These are phyloP conservation scores for Eucalyptus melliodora DNA, from an alignment of 345 rosid species.

Conservation along the genomic window DNA sequence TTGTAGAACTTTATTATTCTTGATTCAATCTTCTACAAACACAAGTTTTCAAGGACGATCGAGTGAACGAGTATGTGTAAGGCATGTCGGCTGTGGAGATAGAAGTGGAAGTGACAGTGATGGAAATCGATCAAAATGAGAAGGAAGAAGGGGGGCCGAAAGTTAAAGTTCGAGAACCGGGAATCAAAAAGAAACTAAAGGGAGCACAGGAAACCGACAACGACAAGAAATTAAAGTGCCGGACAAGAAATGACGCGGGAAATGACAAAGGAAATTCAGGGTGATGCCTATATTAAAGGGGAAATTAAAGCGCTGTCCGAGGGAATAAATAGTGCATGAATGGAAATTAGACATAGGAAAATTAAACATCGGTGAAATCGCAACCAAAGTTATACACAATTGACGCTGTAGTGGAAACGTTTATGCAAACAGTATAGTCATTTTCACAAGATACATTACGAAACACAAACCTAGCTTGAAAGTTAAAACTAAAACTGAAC, in stretches of 20 bases:
- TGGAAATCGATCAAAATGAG: background rate
- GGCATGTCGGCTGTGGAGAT: background rate
- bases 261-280: background rate
- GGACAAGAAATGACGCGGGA: background rate
- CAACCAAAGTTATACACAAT: background rate
- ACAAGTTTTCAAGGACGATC: background rate
- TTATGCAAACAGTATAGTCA: background rate
- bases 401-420: fast-evolving
- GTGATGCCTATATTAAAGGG: background rate
- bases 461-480: background rate
- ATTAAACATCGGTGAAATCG: background rate
- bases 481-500: background rate
- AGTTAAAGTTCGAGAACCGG: background rate
- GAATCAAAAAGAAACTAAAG: background rate
- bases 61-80: background rate
- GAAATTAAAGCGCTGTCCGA: background rate
- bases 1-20: background rate
- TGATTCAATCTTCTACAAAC: background rate
- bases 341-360: background rate
- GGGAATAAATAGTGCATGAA: background rate
- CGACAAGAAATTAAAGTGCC: background rate
- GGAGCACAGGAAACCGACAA: background rate
- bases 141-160: background rate
- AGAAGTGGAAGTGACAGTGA: background rate
- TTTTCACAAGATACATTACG: background rate